A percentile compares a stretch with the other conserved stretches of the same genome.
Evolutionary conservation across 1,139 yeast species (phyloP).

Genomic region (Blastobotrys persicus): DNA sequence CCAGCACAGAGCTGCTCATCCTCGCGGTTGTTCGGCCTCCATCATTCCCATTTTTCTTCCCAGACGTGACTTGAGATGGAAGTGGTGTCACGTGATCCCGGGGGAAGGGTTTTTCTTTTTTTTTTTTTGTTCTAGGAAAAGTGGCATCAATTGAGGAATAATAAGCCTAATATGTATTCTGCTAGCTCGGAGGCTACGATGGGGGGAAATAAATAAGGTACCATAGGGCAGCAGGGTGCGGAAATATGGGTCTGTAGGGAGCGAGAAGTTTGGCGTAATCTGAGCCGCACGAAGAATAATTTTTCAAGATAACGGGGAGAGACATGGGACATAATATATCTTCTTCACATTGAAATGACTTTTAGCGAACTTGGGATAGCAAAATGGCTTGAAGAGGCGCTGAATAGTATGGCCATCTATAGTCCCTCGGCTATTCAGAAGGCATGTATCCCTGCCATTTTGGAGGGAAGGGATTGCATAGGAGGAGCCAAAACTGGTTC

Average conservation of each 20-base stretch:
- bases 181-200: too few relatives aligned
- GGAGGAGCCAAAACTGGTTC: conserved; percentile 99
- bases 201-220: too few relatives aligned
- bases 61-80: too few relatives aligned
- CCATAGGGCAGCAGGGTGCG: too few relatives aligned
- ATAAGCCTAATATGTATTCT: too few relatives aligned
- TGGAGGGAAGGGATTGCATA: conserved; percentile 81
- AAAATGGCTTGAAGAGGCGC: conserved; percentile 81
- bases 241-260: too few relatives aligned
- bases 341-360: conserved; percentile 23
- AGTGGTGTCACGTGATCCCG: background rate
- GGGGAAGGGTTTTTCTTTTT: too few relatives aligned
- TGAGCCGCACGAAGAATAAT: background rate
- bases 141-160: too few relatives aligned
- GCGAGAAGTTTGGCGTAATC: background rate
- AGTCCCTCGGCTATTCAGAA: conserved; percentile 84
- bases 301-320: background rate
- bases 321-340: background rate
- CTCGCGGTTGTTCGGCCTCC: too few relatives aligned
- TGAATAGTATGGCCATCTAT: conserved; percentile 74
- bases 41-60: too few relatives aligned
- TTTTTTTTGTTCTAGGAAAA: too few relatives aligned
- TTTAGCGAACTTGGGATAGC: conserved; percentile 74
- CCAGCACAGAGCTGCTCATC: conserved; percentile 29
- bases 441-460: conserved; percentile 84